A percentile compares a stretch with the other conserved stretches of the same genome.
phyloP scores from a whole-genome alignment of 2,329 filamentous ascomycete genomes.

The Fusarium sp. region DNA sequence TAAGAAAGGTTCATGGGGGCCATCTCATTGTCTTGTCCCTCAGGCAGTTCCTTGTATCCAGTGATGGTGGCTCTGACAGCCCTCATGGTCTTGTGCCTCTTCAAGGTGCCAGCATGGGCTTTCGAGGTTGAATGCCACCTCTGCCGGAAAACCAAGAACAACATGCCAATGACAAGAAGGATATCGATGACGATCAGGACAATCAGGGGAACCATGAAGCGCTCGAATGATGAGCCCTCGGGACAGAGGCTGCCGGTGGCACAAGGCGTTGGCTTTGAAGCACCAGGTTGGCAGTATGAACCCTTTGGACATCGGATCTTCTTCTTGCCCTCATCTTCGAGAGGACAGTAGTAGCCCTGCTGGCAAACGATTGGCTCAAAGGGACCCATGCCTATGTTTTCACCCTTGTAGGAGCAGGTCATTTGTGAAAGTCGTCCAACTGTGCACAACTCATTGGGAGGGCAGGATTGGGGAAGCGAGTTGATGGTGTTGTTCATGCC shows the following conservation, averaged over 20 bases:
- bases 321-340: conserved; percentile 46
- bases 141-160: conserved; percentile 33
- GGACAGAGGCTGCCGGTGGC: conserved; percentile 56
- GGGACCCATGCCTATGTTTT: conserved; percentile 54
- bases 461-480: conserved; percentile 56
- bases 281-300: conserved; percentile 60
- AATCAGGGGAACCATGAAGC: conserved; percentile 54
- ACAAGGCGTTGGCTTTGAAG: conserved; percentile 57
- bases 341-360: conserved; percentile 59
- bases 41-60: conserved; percentile 48
- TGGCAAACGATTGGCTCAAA: conserved; percentile 62
- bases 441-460: conserved; percentile 51
- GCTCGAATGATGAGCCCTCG: conserved; percentile 52
- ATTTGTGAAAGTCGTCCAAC: conserved; percentile 47
- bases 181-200: conserved; percentile 55
- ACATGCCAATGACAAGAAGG: conserved; percentile 48
- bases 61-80: conserved; percentile 44
- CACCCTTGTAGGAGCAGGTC: conserved; percentile 46
- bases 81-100: conserved; percentile 41
- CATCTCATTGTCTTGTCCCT: conserved; percentile 50
- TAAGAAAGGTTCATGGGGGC: conserved; percentile 47
- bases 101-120: conserved; percentile 22
- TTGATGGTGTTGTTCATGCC: conserved; percentile 57
- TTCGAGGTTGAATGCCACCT: conserved; percentile 31
- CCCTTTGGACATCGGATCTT: conserved; percentile 56